Percentiles rank a stretch among this genome's conserved stretches.
Conservation (phyloP, 2,329 filamentous ascomycete genomes). For the Hypoxylon sp. region DNA sequence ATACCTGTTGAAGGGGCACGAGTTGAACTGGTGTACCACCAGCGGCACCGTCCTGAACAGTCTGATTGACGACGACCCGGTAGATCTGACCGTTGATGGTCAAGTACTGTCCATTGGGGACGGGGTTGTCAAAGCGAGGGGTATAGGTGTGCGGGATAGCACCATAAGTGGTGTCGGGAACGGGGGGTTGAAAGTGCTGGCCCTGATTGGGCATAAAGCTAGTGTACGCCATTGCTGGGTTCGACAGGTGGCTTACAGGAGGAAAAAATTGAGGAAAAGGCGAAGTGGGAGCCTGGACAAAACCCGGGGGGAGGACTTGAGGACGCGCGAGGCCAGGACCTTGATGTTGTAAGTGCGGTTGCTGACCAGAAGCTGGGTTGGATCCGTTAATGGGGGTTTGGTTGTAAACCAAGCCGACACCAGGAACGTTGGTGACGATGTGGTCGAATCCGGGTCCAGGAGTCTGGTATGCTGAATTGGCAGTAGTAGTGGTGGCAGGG, state of each 20-base stretch:
- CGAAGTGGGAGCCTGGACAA: constrained; percentile 35
- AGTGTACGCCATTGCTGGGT: constrained; percentile 56
- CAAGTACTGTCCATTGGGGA: constrained; percentile 49
- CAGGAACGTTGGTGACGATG: constrained; percentile 41
- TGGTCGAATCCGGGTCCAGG: constrained; percentile 44
- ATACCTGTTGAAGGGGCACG: constrained; percentile 49
- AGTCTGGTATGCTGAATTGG: constrained; percentile 34
- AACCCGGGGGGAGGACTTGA: constrained; percentile 33
- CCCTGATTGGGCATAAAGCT: constrained; percentile 61
- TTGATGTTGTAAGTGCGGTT: constrained; percentile 44
- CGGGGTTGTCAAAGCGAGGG: constrained; percentile 65
- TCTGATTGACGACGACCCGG: constrained; percentile 15
- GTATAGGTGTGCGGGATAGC: constrained; percentile 69
- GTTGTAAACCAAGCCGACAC: constrained; percentile 38
- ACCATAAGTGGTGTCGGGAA: constrained; percentile 71
- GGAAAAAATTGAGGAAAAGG: constrained; percentile 33
- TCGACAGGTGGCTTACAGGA: constrained; percentile 56
- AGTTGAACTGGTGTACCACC: constrained; percentile 28
- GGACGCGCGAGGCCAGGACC: constrained; percentile 31
- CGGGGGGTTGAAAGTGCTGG: constrained; percentile 71
- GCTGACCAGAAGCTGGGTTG: constrained; percentile 43
- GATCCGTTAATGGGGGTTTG: constrained; percentile 28
- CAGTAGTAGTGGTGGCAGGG: background rate
- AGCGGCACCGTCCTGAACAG: constrained; percentile 2
- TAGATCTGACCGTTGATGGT: constrained; percentile 42